phyloP scores from a whole-genome alignment of 495 filamentous ascomycete genomes.

The Collariella sp. region DNA sequence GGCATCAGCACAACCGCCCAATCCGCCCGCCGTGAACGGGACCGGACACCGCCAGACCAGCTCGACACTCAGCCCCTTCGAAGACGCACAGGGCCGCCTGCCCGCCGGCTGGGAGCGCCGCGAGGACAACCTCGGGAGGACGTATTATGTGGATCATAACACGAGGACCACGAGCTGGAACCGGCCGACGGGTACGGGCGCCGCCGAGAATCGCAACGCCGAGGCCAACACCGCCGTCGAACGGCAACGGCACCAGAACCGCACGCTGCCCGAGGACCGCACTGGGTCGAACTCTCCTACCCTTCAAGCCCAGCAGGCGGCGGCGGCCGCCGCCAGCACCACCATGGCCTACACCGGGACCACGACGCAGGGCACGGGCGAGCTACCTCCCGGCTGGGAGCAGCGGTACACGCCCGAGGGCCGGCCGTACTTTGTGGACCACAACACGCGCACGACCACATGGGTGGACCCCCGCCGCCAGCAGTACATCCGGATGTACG shows the following conservation, averaged over 20 bases:
- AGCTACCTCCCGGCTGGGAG: slow-evolving; percentile 94
- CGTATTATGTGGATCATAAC: slow-evolving; percentile 99
- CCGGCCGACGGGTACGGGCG: slow-evolving; percentile 71
- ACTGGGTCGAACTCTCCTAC: slow-evolving; percentile 91
- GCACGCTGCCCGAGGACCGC: slow-evolving; percentile 91
- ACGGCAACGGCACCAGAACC: slow-evolving; percentile 84
- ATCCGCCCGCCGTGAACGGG: slow-evolving; percentile 32
- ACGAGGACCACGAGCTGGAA: slow-evolving; percentile 95
- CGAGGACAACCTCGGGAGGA: slow-evolving; percentile 91
- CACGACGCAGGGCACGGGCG: slow-evolving; percentile 88
- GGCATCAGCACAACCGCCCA: slow-evolving; percentile 14
- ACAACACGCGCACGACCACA: slow-evolving; percentile 96
- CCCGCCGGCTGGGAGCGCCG: slow-evolving; percentile 93
- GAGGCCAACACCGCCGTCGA: slow-evolving; percentile 85
- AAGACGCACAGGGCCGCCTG: slow-evolving; percentile 85
- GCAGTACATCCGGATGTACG: slow-evolving; percentile 98
- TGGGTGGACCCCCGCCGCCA: slow-evolving; percentile 99
- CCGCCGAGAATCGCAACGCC: slow-evolving; percentile 64
- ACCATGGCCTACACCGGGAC: slow-evolving; percentile 92
- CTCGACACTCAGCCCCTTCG: slow-evolving; percentile 78
- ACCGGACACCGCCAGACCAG: slow-evolving; percentile 29
- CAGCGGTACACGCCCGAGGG: slow-evolving; percentile 92
- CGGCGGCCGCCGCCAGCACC: slow-evolving; percentile 49
- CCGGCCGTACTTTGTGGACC: slow-evolving; percentile 94
- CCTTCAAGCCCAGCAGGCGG: slow-evolving; percentile 53